Base-by-base conservation (phyloP, 2,329 filamentous ascomycete species). In the Aspergillus melleus region DNA sequence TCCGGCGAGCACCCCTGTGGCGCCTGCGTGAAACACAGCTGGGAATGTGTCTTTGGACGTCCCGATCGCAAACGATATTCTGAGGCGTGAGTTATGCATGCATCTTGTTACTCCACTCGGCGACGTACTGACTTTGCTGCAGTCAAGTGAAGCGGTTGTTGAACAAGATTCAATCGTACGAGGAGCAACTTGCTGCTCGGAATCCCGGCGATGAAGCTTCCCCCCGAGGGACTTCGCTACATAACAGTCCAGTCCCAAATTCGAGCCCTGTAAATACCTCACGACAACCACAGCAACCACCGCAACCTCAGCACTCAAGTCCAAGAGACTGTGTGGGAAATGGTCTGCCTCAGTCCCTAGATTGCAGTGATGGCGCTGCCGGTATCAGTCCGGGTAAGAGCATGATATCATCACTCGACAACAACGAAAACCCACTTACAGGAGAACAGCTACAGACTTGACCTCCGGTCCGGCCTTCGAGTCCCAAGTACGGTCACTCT, bases 1-100 rank as follows among this genome's bases (percentile, higher is more conserved):
- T 65, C 65, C 26, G 65, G 65, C n/a, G 65, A 66, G 2, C 63
- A 65, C 46, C 65, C 65, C 12, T 67, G 65, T 49, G 58, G 59
- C n/a, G 58, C 55, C 22, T 67, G 65, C 42, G n/a, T 54, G 22
- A 66, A 60, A 46, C 64, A 65, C 47, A 55, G 58, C 46, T 63
- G 62, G 60, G 62, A 66, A 42, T 67, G 64, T 51, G 52, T 22
- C 6, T 65, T 62, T 32, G 61, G 55, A 0, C 57, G 61, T 54
- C 52, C 59, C 16, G 61, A 63, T n/a, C 64, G 64, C 26, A 62
- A 49, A 29, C 52, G 61, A 32, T 65, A 61, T n/a, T 61, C 63
- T 14, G 63, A 65, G 56, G 61, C 64, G 64, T 66, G 11, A 8
- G 61, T 32, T 47, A 11, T 20, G 10, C 22, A 4, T 24, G 22